Base-by-base conservation (phyloP, 2,329 filamentous ascomycete genomes). In the Fusarium sp. region DNA sequence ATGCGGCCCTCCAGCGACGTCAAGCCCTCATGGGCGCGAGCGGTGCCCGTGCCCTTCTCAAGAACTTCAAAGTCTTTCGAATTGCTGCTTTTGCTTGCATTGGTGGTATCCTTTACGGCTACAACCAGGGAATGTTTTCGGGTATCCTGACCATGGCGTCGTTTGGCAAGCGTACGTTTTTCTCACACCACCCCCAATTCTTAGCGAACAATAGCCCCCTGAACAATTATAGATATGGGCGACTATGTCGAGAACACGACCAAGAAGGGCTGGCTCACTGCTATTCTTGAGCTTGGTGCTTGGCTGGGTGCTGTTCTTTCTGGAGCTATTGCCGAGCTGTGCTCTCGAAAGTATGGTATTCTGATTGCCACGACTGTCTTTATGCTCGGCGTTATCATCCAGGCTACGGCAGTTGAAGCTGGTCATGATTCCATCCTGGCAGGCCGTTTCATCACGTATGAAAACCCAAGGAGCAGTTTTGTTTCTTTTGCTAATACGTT, bases 1-100 rank as follows among this genome's bases (percentile, higher is more conserved):
- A 89, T 85, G 87, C 85, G 22, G 88, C 88, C 20, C 80, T 89
- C 14, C 77, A 83, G 44, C 84, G 87, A 62, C 87, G 87, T 11
- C 83, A 89, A 79, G 84, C 84, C 42, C 81, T 90, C 31, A 89
- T 88, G 85, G 87, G 87, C 61, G 82, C 82, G 3, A 86, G 84
- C 72, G 88, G 88, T 5, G 85, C 87, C 0, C 76, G 81, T 20
- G 88, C 87, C 14, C 80, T 91, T 49, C 78, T 90, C 16, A 90
- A 89, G 80, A 92, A 91, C 76, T 87, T 86, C 76, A 88, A 86
- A 49, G 89, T 92, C 17, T 89, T 90, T 72, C 83, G 86, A n/a
- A 87, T 91, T 67, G 88, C 89, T 2, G 82, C 87, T 6, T 80
- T 81, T 55, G 78, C 80, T 5, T 77, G 80, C 38, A 81, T 85